Percentiles rank a stretch among this genome's conserved stretches.
Evolutionary conservation across 2,329 filamentous ascomycete species (phyloP).

Genomic region (Colletotrichum tamarilloi): DNA sequence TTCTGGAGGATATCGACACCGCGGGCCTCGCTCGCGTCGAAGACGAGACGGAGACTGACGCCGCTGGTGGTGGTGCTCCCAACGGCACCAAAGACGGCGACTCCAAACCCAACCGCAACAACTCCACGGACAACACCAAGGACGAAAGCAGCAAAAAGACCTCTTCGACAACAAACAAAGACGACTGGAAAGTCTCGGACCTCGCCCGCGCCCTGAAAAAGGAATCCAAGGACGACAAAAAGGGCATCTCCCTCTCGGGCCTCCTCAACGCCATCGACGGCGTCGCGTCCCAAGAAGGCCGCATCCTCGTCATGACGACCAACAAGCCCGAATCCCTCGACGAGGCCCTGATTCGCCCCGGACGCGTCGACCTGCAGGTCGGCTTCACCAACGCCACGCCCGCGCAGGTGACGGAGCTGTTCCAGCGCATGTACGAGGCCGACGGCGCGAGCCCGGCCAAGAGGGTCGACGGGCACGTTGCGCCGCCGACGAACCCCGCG

Average conservation of each 20-base stretch:
- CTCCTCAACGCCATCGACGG: constrained; percentile 88
- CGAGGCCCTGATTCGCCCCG: constrained; percentile 78
- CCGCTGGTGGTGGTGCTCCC: constrained; percentile 13
- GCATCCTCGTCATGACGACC: constrained; percentile 85
- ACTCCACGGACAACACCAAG: constrained; percentile 19
- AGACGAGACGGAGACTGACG: constrained; percentile 42
- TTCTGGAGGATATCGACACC: constrained; percentile 77
- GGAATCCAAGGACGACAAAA: constrained; percentile 48
- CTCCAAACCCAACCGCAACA: background rate
- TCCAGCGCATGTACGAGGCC: constrained; percentile 69
- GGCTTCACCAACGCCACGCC: constrained; percentile 42
- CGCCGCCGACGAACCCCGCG: constrained; percentile 15
- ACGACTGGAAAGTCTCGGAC: constrained; percentile 52
- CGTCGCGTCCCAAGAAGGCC: constrained; percentile 81
- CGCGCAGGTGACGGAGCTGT: constrained; percentile 66
- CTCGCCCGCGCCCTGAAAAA: constrained; percentile 57
- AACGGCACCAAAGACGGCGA: constrained; percentile 3
- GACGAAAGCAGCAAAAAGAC: constrained; percentile 36
- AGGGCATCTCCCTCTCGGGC: constrained; percentile 79
- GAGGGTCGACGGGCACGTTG: constrained; percentile 27
- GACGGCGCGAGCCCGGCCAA: constrained; percentile 39
- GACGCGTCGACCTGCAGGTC: constrained; percentile 39
- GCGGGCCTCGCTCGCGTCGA: constrained; percentile 64
- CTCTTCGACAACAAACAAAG: constrained; percentile 10
- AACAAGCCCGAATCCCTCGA: constrained; percentile 81